Evolutionary conservation across 75 land plant species (phyloP).

Genomic region (Selaginella tamariscina): DNA sequence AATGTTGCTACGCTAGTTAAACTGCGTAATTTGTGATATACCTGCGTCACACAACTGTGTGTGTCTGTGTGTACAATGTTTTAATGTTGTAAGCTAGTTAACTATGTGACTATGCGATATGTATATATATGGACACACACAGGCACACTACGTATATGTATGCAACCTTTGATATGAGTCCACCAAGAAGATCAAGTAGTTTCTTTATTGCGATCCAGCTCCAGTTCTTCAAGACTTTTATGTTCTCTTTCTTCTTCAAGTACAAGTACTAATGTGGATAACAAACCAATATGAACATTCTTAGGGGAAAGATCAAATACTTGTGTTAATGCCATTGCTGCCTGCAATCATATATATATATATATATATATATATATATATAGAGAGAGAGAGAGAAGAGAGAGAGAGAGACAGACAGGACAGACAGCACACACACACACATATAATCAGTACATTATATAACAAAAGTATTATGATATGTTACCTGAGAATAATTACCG

Average conservation of each 20-base stretch:
- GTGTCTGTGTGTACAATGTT: too few relatives aligned
- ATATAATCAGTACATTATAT: too few relatives aligned
- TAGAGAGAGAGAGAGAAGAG: too few relatives aligned
- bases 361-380: too few relatives aligned
- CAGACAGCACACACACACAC: too few relatives aligned
- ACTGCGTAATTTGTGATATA: too few relatives aligned
- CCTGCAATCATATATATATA: conserved; percentile 33
- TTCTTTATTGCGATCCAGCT: neutral
- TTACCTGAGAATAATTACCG: conserved; percentile 62
- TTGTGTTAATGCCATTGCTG: conserved; percentile 60
- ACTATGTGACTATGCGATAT: too few relatives aligned
- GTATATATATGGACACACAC: too few relatives aligned
- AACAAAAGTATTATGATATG: neutral
- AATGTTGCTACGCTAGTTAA: too few relatives aligned
- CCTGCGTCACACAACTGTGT: too few relatives aligned
- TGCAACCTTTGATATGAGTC: neutral
- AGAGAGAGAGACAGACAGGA: too few relatives aligned
- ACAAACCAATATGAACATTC: conserved; percentile 43
- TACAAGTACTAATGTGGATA: conserved; percentile 41
- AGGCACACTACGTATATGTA: neutral
- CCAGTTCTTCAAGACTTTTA: neutral
- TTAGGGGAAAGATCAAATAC: conserved; percentile 58
- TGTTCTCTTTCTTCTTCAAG: conserved; percentile 28
- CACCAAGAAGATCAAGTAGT: neutral
- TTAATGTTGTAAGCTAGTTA: too few relatives aligned